Evolutionary conservation across 2,329 filamentous ascomycete genomes (phyloP).

Genomic region (Fusarium sp.): DNA sequence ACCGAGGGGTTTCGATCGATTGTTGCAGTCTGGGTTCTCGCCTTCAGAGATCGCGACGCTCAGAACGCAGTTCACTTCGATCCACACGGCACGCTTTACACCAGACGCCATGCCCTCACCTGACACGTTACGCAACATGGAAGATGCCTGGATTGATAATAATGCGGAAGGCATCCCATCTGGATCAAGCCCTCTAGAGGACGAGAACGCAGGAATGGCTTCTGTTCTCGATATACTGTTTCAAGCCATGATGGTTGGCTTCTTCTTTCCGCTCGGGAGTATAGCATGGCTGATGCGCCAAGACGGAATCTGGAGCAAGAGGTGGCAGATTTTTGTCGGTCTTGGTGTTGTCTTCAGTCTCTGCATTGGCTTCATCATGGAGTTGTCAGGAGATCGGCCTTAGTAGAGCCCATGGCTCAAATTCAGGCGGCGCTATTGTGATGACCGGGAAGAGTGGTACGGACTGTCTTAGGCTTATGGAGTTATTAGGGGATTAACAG

Average conservation of each 20-base stretch:
- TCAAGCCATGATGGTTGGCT: conserved; percentile 88
- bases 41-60: conserved; percentile 83
- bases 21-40: conserved; percentile 84
- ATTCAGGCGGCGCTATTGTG: background rate
- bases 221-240: conserved; percentile 82
- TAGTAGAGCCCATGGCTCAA: conserved; percentile 5
- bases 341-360: conserved; percentile 85
- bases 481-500: conserved; percentile 49
- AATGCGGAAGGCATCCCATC: conserved; percentile 57
- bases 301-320: conserved; percentile 84
- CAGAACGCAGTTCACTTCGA: conserved; percentile 86
- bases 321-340: conserved; percentile 86
- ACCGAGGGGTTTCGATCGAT: conserved; percentile 83
- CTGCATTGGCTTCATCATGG: conserved; percentile 74
- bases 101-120: conserved; percentile 89
- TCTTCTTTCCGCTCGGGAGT: conserved; percentile 92
- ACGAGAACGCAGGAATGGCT: conserved; percentile 61
- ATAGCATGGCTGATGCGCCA: conserved; percentile 86
- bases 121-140: conserved; percentile 76
- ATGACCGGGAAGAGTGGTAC: background rate
- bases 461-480: conserved; percentile 51
- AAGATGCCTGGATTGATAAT: conserved; percentile 91
- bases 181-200: conserved; percentile 51
- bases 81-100: conserved; percentile 83
- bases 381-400: conserved; percentile 51